Percentiles rank a stretch among this genome's conserved stretches.
These are phyloP conservation scores for Boletales sp. DNA, from an alignment of 768 basidiomycete genomes.

Conservation along the genomic window DNA sequence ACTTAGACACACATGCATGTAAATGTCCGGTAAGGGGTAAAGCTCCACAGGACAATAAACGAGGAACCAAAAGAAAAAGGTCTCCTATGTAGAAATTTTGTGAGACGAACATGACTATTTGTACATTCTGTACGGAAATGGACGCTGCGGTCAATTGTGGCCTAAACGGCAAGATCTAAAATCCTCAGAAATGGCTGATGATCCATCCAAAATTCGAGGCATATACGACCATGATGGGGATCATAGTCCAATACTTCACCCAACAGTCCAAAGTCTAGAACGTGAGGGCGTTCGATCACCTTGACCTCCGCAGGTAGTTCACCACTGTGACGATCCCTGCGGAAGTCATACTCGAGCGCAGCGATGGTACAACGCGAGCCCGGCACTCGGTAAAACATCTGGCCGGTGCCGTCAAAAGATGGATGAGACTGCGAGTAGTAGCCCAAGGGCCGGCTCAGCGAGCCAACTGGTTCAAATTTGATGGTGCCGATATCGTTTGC, in stretches of 20 bases:
- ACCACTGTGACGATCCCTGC: background rate
- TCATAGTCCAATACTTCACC: background rate
- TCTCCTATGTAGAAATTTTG: no score
- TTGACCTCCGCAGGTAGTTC: background rate
- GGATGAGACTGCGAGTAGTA: background rate
- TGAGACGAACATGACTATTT: no score
- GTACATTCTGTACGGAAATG: no score
- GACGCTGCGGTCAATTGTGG: no score
- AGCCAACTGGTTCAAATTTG: slow-evolving; percentile 2
- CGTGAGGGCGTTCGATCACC: background rate
- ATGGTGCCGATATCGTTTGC: slow-evolving; percentile 3
- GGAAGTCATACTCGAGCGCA: slow-evolving; percentile 12
- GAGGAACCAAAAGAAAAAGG: no score
- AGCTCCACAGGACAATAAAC: no score
- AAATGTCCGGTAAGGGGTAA: no score
- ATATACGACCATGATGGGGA: background rate
- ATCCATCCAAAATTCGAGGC: background rate
- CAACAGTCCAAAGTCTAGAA: background rate
- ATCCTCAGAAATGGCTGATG: background rate
- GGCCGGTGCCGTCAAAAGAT: slow-evolving; percentile 10
- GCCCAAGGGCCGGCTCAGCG: background rate
- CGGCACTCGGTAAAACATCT: background rate
- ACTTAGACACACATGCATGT: no score
- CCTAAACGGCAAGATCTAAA: background rate
- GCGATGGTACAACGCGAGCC: background rate